Conservation (phyloP, 2,329 filamentous ascomycete genomes). For the Calonectria henricotiae region DNA sequence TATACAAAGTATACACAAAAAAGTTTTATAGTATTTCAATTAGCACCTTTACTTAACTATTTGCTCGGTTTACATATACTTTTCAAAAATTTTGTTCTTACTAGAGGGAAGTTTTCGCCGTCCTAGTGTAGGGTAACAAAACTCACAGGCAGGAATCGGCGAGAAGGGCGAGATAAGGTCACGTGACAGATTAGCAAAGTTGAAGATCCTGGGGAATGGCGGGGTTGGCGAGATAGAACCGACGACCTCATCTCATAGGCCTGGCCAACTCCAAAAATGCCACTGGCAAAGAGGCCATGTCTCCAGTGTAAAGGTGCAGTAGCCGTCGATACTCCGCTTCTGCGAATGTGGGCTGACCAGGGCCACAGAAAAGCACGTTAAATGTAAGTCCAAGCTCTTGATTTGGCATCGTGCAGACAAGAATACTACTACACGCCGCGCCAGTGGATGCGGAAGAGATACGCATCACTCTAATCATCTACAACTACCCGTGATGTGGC, state of each 20-base stretch:
- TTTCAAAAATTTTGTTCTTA: too few relatives aligned
- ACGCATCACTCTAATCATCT: neutral
- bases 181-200: constrained; percentile 19
- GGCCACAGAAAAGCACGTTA: constrained; percentile 56
- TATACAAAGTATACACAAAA: too few relatives aligned
- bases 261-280: constrained; percentile 48
- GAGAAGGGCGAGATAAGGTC: constrained; percentile 33
- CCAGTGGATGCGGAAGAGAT: constrained; percentile 3
- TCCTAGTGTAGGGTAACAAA: constrained; percentile 35
- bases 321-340: constrained; percentile 1
- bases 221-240: constrained; percentile 36
- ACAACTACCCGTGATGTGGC: neutral
- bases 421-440: constrained; percentile 22
- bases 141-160: constrained; percentile 12
- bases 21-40: too few relatives aligned
- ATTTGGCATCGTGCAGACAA: constrained; percentile 14
- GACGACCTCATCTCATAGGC: constrained; percentile 12
- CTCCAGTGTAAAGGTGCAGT: constrained; percentile 57
- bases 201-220: constrained; percentile 35
- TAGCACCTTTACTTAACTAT: too few relatives aligned
- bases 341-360: constrained; percentile 38
- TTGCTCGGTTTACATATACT: too few relatives aligned
- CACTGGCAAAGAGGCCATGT: constrained; percentile 56
- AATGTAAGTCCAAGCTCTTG: constrained; percentile 51
- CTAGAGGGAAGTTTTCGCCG: too few relatives aligned